Conservation (phyloP, 257 asterid species). For the Solanum appendiculatum region DNA sequence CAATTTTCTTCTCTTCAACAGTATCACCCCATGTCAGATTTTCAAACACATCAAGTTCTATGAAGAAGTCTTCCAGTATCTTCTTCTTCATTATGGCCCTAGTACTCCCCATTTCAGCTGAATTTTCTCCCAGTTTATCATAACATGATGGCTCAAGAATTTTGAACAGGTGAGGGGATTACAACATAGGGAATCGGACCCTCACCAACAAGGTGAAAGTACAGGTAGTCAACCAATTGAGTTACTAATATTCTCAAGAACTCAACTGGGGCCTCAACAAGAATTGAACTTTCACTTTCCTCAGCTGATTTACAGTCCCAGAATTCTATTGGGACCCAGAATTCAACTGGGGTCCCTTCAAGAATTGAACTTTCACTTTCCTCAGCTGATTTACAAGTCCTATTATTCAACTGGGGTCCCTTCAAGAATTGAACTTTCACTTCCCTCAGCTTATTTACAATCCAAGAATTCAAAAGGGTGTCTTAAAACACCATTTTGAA, state of each 20-base stretch:
- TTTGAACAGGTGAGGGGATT: too few species aligned
- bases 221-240: too few species aligned
- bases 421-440: neutral
- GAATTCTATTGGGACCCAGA: too few species aligned
- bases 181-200: too few species aligned
- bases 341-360: too few species aligned
- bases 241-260: neutral
- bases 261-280: too few species aligned
- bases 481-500: constrained; percentile 30
- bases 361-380: neutral
- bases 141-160: neutral
- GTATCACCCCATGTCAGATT: neutral
- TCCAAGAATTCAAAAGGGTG: neutral
- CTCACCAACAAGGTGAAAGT: too few species aligned
- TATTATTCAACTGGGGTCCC: constrained; percentile 7
- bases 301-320: neutral
- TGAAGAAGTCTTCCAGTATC: constrained; percentile 20
- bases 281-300: neutral
- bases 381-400: neutral
- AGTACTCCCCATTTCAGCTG: neutral
- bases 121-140: neutral
- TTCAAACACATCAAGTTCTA: constrained; percentile 5
- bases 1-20: neutral
- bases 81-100: constrained; percentile 8
- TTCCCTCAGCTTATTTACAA: neutral